phyloP scores from a whole-genome alignment of 495 filamentous ascomycete genomes.

The Tuber indicum region DNA sequence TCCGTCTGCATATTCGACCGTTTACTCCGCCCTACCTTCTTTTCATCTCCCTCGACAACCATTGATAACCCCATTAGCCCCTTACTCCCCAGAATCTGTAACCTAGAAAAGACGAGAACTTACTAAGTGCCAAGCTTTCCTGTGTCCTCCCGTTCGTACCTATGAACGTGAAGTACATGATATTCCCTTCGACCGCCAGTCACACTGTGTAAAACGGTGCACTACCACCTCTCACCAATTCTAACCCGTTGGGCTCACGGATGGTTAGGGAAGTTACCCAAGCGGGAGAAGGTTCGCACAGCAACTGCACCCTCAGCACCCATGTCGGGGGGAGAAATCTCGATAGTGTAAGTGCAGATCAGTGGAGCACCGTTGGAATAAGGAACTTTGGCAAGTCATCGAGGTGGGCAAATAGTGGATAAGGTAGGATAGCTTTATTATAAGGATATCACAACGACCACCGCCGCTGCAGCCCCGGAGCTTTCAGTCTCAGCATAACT shows the following conservation, averaged over 20 bases:
- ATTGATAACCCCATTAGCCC: slow-evolving; percentile 1
- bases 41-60: slow-evolving; percentile 53
- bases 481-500: slow-evolving; percentile 48
- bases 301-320: slow-evolving; percentile 56
- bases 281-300: slow-evolving; percentile 57
- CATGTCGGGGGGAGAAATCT: slow-evolving; percentile 57
- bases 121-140: slow-evolving; percentile 59
- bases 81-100: slow-evolving; percentile 6
- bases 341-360: slow-evolving; percentile 54
- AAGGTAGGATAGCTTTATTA: slow-evolving; percentile 43
- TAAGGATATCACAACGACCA: slow-evolving; percentile 59
- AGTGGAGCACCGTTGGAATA: slow-evolving; percentile 27
- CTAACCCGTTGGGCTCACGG: slow-evolving; percentile 57
- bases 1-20: slow-evolving; percentile 21
- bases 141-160: slow-evolving; percentile 57
- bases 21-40: slow-evolving; percentile 35
- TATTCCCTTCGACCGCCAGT: slow-evolving; percentile 49
- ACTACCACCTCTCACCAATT: slow-evolving; percentile 59
- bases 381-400: slow-evolving; percentile 42
- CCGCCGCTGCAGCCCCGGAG: slow-evolving; percentile 47
- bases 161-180: slow-evolving; percentile 60
- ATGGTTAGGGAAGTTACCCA: slow-evolving; percentile 56
- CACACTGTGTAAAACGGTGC: slow-evolving; percentile 58
- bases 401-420: neutral
- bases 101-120: slow-evolving; percentile 35